These are phyloP conservation scores for Chloranthus sessilifolius DNA, from an alignment of 164 flowering plant genomes.

Conservation along the genomic window DNA sequence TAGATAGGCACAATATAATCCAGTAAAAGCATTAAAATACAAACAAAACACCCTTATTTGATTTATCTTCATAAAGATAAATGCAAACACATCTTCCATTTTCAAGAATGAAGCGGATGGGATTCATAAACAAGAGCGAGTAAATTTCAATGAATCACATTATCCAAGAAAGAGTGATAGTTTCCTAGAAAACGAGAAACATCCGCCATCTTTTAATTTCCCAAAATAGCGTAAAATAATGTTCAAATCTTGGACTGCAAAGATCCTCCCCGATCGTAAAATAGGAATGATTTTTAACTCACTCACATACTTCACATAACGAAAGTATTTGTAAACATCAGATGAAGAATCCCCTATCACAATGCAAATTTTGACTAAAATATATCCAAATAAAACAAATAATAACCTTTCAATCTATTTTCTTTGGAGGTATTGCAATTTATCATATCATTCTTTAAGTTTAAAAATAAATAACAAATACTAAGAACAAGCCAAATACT, in stretches of 20 bases:
- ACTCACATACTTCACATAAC: too few species aligned
- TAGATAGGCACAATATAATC: neutral
- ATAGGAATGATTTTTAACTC: too few species aligned
- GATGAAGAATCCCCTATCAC: too few species aligned
- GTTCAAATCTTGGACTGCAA: slow-evolving; percentile 64
- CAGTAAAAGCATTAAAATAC: neutral
- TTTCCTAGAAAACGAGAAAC: slow-evolving; percentile 43
- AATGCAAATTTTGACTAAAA: too few species aligned
- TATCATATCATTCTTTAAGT: too few species aligned
- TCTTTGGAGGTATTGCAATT: too few species aligned
- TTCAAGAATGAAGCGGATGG: neutral
- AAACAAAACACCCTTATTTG: neutral
- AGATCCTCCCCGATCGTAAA: slow-evolving; percentile 42
- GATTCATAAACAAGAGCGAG: neutral
- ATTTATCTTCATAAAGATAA: neutral
- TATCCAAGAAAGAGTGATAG: neutral
- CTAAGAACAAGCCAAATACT: too few species aligned
- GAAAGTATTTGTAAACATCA: too few species aligned
- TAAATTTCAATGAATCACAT: too few species aligned
- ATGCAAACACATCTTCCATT: neutral
- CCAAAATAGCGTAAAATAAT: slow-evolving; percentile 57
- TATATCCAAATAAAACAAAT: too few species aligned
- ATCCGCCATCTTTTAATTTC: slow-evolving; percentile 41
- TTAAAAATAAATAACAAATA: too few species aligned
- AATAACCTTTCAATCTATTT: too few species aligned